Base-by-base conservation (phyloP, 2,329 filamentous ascomycete species). In the Penicillium sp. region DNA sequence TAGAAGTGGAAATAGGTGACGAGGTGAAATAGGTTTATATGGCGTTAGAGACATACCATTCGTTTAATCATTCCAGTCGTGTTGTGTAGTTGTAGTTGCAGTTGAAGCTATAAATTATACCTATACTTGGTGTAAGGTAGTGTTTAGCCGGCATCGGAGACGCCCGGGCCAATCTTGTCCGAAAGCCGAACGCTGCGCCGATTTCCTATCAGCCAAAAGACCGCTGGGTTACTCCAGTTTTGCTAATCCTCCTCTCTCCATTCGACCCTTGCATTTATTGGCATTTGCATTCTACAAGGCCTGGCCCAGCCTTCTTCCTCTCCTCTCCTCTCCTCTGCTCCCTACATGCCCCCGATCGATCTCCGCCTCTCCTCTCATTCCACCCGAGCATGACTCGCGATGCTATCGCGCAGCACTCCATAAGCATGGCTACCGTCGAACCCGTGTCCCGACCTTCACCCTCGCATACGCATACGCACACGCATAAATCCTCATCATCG, bases 81-180 rank as follows among this genome's bases (percentile, higher is more conserved):
- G n/a, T n/a, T n/a, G n/a, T n/a, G n/a, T n/a, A n/a, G n/a, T n/a
- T n/a, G n/a, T n/a, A n/a, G n/a, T n/a, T n/a, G n/a, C n/a, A n/a
- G n/a, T n/a, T n/a, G n/a, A n/a, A n/a, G n/a, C n/a, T n/a, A n/a
- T n/a, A n/a, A n/a, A n/a, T n/a, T 50, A 44, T 42, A 26, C 24
- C 24, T 23, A 26, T 42, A 7, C n/a, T 18, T n/a, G 21, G 20
- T 26, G 29, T 33, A 17, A 33, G 10, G 20, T 17, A 27, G 27
- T 34, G 50, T 52, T 52, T 52, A 52, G 63, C 65, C 65, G 65
- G 65, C 65, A 68, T 67, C 65, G 65, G 65, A 65, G 60, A 32
- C 49, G 55, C 49, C 63, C 63, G 61, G 59, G 51, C 49, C 51
- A 32, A 65, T 66, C 52, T 66, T 64, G 61, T 66, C 61, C 60